These are phyloP conservation scores for Melanomma pulvis-pyrius DNA, from an alignment of 495 filamentous ascomycete genomes.

Conservation along the genomic window DNA sequence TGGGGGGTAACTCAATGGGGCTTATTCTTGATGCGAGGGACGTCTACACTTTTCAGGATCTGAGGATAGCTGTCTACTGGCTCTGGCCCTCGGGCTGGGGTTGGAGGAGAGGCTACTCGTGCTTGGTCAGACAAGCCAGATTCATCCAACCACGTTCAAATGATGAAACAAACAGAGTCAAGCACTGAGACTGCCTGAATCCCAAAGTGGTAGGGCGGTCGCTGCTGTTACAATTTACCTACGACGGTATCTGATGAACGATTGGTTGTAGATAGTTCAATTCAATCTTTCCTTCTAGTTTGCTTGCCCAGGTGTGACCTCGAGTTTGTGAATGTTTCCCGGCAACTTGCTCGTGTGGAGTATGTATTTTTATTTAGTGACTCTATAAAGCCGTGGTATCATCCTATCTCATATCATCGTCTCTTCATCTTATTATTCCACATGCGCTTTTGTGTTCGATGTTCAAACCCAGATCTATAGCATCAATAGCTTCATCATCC, in stretches of 20 bases:
- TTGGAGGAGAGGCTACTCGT: conserved; percentile 43
- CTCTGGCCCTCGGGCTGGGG: conserved; percentile 17
- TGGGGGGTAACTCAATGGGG: conserved; percentile 96
- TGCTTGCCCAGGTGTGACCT: background rate
- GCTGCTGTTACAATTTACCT: conserved; percentile 74
- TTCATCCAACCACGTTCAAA: conserved; percentile 62
- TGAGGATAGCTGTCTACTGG: conserved; percentile 47
- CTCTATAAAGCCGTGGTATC: conserved; percentile 14
- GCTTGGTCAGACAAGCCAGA: conserved; percentile 72
- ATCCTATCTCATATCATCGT: background rate
- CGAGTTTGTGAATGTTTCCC: background rate
- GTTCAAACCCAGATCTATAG: background rate
- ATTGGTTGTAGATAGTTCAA: conserved; percentile 17
- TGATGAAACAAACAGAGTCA: conserved; percentile 99
- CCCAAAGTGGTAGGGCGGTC: conserved; percentile 55
- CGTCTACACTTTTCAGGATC: conserved; percentile 54
- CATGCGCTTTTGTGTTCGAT: background rate
- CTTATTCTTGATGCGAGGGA: conserved; percentile 99
- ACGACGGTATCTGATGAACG: conserved; percentile 91
- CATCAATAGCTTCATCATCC: background rate
- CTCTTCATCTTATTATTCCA: background rate
- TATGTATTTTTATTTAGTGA: background rate
- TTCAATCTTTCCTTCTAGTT: background rate
- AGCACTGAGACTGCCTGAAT: conserved; percentile 78
- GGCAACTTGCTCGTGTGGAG: background rate